phyloP scores from a whole-genome alignment of 441 rosid species.

The Gossypium lobatum region DNA sequence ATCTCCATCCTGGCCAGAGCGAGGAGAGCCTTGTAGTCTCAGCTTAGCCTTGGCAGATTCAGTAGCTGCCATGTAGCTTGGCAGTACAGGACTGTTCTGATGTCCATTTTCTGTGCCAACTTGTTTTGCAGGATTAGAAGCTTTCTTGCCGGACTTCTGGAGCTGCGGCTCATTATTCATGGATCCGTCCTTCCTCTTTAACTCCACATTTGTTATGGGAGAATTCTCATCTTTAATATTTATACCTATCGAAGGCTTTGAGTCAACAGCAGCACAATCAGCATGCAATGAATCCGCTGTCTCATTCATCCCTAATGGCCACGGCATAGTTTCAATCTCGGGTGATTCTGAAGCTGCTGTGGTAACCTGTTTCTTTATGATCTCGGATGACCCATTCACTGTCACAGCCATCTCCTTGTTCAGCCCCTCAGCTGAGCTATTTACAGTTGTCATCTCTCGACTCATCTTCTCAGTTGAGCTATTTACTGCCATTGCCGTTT shows the following conservation, averaged over 20 bases:
- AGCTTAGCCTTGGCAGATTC: constrained; percentile 91
- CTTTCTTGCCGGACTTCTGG: constrained; percentile 46
- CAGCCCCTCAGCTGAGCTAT: constrained; percentile 17
- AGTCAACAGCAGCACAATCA: constrained; percentile 32
- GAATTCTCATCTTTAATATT: constrained; percentile 34
- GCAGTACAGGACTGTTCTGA: constrained; percentile 61
- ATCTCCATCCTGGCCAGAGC: constrained; percentile 51
- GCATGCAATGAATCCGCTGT: constrained; percentile 25
- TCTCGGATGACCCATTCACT: constrained; percentile 20
- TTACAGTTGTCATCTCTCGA: constrained; percentile 24
- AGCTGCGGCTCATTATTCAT: constrained; percentile 32
- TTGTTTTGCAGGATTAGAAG: constrained; percentile 43
- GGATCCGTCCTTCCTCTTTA: constrained; percentile 38
- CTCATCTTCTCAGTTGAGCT: constrained; percentile 25
- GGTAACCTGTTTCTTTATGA: constrained; percentile 29
- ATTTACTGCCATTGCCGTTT: constrained; percentile 12
- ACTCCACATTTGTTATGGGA: constrained; percentile 38
- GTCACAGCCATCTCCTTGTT: constrained; percentile 29
- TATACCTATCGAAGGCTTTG: constrained; percentile 32
- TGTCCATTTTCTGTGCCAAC: constrained; percentile 59
- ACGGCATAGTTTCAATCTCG: constrained; percentile 34
- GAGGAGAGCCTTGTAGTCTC: constrained; percentile 76
- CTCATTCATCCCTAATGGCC: constrained; percentile 33
- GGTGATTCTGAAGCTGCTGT: constrained; percentile 21
- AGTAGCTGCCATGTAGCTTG: constrained; percentile 97